phyloP scores from a whole-genome alignment of 441 rosid genomes.

The Erodium trifolium region DNA sequence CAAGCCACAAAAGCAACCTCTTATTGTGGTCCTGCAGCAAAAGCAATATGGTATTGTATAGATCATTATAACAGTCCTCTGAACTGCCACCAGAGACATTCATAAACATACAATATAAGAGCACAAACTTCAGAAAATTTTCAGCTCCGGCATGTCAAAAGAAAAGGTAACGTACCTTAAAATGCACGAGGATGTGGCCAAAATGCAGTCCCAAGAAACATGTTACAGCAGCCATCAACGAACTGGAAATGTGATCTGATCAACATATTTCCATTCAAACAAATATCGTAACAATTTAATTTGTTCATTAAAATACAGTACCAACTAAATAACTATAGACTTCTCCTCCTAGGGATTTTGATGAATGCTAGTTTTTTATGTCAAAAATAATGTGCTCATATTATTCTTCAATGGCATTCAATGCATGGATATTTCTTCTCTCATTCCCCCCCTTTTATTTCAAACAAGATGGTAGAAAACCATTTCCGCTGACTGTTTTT shows the following conservation, averaged over 20 bases:
- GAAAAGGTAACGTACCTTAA: conserved; percentile 29
- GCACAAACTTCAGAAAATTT: conserved; percentile 3
- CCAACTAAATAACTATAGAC: neutral
- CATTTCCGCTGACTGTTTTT: neutral
- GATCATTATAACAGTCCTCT: conserved; percentile 1
- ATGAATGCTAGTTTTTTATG: neutral
- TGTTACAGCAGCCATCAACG: conserved; percentile 49
- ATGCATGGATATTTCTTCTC: neutral
- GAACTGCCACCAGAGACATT: neutral
- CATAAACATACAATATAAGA: neutral
- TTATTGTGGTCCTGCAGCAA: conserved; percentile 34
- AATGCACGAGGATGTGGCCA: conserved; percentile 48
- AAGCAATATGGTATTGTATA: conserved; percentile 5
- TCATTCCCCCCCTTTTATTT: neutral
- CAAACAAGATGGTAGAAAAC: neutral
- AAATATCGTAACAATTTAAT: neutral
- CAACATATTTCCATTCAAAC: conserved; percentile 10
- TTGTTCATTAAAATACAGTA: neutral
- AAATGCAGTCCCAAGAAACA: conserved; percentile 53
- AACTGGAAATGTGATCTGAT: conserved; percentile 31
- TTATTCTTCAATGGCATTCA: neutral
- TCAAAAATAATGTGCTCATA: neutral
- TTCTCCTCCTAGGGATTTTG: neutral
- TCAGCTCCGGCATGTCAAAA: neutral
- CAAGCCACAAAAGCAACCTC: conserved; percentile 36